Base-by-base conservation (phyloP, 805 yeast species). In the Tetrapisispora nanseiensis region DNA sequence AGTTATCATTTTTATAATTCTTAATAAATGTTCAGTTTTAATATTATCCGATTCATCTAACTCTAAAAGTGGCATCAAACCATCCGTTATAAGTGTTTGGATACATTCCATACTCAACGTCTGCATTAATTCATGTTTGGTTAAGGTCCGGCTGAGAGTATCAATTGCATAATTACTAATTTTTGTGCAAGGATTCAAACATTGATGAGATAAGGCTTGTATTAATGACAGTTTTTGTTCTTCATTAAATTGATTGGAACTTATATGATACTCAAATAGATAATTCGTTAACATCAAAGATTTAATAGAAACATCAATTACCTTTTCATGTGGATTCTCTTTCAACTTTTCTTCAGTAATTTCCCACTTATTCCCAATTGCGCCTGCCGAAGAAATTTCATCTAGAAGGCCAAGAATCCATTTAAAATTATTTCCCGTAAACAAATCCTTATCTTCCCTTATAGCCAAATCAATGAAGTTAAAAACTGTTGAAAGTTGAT, bases 201-300 rank as follows among this genome's bases (percentile, higher is more conserved):
- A 84, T 59, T 89, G 96, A 54, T 83, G 90, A 0, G 92, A 86
- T 41, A 87, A 68, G 0, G 94, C 94, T 56, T 86, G 90, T 23
- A 83, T 69, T 46, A 85, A 67, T 1, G 95, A 82, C 49, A 66
- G 59, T 35, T 58, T 59, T 46, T 65, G 70, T 32, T 62, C 68
- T 34, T 61, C 61, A 15, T 16, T 21, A 4, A 34, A 22, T 2
- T n/a, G n/a, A 6, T 29, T 23, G 42, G 42, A 31, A 19, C 42
- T 31, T 6, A 31, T 34, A 65, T 39, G 62, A 55, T 69, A 50
- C 5, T 63, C 58, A 22, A 75, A 49, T 41, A 83, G 61, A 3
- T 70, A 70, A 8, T 76, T 57, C 0, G 94, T 83, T 46, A 82
- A 67, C 15, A 71, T 62, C 37, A 84, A 75, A 1, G 89, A 80